A percentile compares a stretch with the other conserved stretches of the same genome.
Evolutionary conservation across 2,329 filamentous ascomycete species (phyloP).

Genomic region (Fusarium acutatum): DNA sequence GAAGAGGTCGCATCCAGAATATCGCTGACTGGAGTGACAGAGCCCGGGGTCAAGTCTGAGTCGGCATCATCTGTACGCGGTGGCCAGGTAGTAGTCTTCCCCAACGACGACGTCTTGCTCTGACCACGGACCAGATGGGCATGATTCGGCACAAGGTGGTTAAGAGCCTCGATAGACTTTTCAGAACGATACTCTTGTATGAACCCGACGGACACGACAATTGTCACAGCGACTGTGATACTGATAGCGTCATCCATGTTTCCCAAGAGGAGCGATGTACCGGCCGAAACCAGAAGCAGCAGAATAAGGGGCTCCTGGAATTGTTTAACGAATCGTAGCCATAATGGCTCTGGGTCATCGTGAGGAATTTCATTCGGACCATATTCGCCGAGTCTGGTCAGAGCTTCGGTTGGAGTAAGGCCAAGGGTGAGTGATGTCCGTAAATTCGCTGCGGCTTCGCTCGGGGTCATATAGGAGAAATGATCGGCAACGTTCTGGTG

Average conservation of each 20-base stretch:
- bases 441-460: slow-evolving; percentile 80
- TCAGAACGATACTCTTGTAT: slow-evolving; percentile 98
- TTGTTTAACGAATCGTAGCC: slow-evolving; percentile 94
- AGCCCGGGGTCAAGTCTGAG: slow-evolving; percentile 52
- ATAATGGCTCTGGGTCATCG: slow-evolving; percentile 91
- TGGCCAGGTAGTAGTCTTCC: slow-evolving; percentile 59
- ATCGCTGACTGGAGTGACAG: slow-evolving; percentile 68
- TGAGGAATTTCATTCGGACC: slow-evolving; percentile 95
- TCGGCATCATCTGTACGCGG: slow-evolving; percentile 56
- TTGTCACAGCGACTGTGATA: slow-evolving; percentile 94
- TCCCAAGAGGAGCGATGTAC: slow-evolving; percentile 86
- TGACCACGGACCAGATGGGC: slow-evolving; percentile 86
- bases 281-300: slow-evolving; percentile 88
- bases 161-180: slow-evolving; percentile 95
- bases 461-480: slow-evolving; percentile 73
- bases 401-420: slow-evolving; percentile 81
- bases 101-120: slow-evolving; percentile 43
- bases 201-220: slow-evolving; percentile 95
- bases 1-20: slow-evolving; percentile 76
- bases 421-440: slow-evolving; percentile 86
- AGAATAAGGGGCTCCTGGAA: slow-evolving; percentile 96
- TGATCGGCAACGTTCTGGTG: slow-evolving; percentile 64
- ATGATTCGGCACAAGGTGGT: slow-evolving; percentile 91
- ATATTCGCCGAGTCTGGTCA: slow-evolving; percentile 79
- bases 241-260: slow-evolving; percentile 96